phyloP scores from a whole-genome alignment of 495 filamentous ascomycete species.

The Lasiosphaeriaceae sp. region DNA sequence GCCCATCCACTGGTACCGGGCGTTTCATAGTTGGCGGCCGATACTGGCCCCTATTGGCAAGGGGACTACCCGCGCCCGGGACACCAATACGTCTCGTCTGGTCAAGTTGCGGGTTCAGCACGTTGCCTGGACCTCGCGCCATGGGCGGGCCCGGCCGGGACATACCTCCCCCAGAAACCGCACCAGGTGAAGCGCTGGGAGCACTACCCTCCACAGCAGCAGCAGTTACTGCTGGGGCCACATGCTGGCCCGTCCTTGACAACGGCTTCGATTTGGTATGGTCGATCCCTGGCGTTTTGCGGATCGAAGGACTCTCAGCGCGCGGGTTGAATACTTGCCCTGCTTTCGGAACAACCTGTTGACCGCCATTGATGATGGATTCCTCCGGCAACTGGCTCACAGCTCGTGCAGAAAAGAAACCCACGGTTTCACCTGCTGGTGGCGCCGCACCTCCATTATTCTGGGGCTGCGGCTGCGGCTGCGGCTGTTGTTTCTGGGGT shows the following conservation, averaged over 20 bases:
- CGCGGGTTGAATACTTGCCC: slow-evolving; percentile 73
- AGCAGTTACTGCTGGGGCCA: slow-evolving; percentile 29
- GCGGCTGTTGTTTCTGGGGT: slow-evolving; percentile 16
- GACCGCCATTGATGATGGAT: slow-evolving; percentile 25
- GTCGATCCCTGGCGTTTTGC: slow-evolving; percentile 86
- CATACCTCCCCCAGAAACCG: not conserved
- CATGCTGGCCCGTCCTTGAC: slow-evolving; percentile 41
- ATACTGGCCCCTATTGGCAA: slow-evolving; percentile 56
- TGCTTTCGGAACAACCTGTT: slow-evolving; percentile 34
- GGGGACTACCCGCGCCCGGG: slow-evolving; percentile 55
- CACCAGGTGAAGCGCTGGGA: not conserved
- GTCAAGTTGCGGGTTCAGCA: slow-evolving; percentile 69
- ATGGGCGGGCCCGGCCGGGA: slow-evolving; percentile 9
- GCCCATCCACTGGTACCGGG: slow-evolving; percentile 16
- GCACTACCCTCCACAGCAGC: not conserved
- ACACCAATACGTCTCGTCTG: slow-evolving; percentile 68
- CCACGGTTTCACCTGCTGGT: slow-evolving; percentile 16
- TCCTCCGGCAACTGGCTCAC: slow-evolving; percentile 42
- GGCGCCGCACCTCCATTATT: not conserved
- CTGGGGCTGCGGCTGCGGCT: slow-evolving; percentile 14
- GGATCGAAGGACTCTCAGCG: slow-evolving; percentile 79
- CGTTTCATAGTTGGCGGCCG: slow-evolving; percentile 57
- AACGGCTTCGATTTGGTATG: slow-evolving; percentile 69
- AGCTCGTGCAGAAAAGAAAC: slow-evolving; percentile 74
- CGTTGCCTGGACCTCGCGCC: slow-evolving; percentile 38